Base-by-base conservation (phyloP, 2,329 filamentous ascomycete species). In the Chaetothyriales sp. region DNA sequence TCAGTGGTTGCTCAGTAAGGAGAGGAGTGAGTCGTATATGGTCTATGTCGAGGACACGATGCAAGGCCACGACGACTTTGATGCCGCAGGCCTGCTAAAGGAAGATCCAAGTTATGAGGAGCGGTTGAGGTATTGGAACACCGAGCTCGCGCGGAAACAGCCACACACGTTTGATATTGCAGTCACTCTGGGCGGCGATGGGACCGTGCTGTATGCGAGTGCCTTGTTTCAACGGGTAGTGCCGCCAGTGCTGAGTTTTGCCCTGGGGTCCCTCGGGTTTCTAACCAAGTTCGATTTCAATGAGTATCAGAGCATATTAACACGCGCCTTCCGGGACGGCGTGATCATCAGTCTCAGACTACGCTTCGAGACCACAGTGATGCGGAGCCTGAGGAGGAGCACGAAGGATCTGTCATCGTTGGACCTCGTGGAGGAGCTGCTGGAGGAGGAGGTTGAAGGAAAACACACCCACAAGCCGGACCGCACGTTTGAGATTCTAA, bases 141-240 rank as follows among this genome's bases (percentile, higher is more conserved):
- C 85, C 54, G 76, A 83, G 51, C 81, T 95, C 63, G 94, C 89
- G 60, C 77, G 77, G 47, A 75, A 80, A 43, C 77, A 82, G 54
- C 90, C 90, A 3, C 88, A 95, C 61, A 84, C 81, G 0, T 95
- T 97, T 64, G 92, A 98, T 68, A 94, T 98, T 63, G 83, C 94
- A 48, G 80, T 98, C 47, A 92, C 90, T 0, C 77, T 95, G 2
- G 89, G 89, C 47, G 92, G 92, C 7, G 92, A 98, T 65, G 92
- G 92, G 18, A 98, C 92, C 0, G 90, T 98, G 5, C 73, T 98
- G 7, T 97, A 95, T 64, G 86, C 90, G 2, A 94, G 88, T 65
- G 97, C 90, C 89, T 75, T 98, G 1, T 98, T 98, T 66, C 92
- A 98, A 70, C 81, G 86, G 46, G 85, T 97, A 46, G 90, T 97